These are phyloP conservation scores for Colletotrichum acutatum DNA, from an alignment of 2,329 filamentous ascomycete genomes.

Conservation along the genomic window DNA sequence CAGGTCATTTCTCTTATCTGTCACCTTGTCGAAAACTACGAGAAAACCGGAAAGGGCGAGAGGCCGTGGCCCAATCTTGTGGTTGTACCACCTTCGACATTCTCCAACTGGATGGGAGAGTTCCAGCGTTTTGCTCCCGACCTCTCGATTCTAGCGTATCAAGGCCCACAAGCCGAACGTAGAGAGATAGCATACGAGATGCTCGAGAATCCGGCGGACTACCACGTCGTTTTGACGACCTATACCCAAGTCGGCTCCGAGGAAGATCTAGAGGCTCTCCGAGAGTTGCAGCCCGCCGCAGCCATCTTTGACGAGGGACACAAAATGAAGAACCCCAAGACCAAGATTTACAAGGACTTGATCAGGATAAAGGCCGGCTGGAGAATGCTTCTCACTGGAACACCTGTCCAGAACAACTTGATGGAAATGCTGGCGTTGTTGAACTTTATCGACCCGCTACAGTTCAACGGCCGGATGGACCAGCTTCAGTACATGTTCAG, in stretches of 20 bases:
- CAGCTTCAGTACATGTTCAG: slow-evolving; percentile 90
- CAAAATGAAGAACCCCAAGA: slow-evolving; percentile 88
- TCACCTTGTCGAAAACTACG: slow-evolving; percentile 77
- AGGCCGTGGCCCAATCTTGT: slow-evolving; percentile 80
- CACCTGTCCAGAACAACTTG: slow-evolving; percentile 93
- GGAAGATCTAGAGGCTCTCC: slow-evolving; percentile 63
- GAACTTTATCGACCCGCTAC: slow-evolving; percentile 89
- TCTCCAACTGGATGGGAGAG: slow-evolving; percentile 96
- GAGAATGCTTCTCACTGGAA: slow-evolving; percentile 88
- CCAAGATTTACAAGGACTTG: slow-evolving; percentile 82
- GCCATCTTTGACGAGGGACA: slow-evolving; percentile 95
- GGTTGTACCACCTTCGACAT: slow-evolving; percentile 90
- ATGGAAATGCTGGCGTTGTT: slow-evolving; percentile 91
- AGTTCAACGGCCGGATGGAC: slow-evolving; percentile 82
- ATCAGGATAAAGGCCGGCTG: slow-evolving; percentile 83
- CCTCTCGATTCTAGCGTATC: slow-evolving; percentile 78
- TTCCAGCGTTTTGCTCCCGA: slow-evolving; percentile 87
- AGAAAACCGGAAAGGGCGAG: slow-evolving; percentile 44
- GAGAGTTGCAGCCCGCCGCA: slow-evolving; percentile 59
- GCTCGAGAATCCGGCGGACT: slow-evolving; percentile 72
- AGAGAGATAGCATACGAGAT: slow-evolving; percentile 73
- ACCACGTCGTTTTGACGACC: slow-evolving; percentile 71
- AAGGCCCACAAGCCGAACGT: slow-evolving; percentile 74
- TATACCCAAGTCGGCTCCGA: slow-evolving; percentile 68
- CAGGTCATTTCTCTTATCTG: slow-evolving; percentile 94